Evolutionary conservation across 768 basidiomycete species (phyloP), one percentile per base, ranked within the genome.

Genomic region (Amyloporia xantha): DNA sequence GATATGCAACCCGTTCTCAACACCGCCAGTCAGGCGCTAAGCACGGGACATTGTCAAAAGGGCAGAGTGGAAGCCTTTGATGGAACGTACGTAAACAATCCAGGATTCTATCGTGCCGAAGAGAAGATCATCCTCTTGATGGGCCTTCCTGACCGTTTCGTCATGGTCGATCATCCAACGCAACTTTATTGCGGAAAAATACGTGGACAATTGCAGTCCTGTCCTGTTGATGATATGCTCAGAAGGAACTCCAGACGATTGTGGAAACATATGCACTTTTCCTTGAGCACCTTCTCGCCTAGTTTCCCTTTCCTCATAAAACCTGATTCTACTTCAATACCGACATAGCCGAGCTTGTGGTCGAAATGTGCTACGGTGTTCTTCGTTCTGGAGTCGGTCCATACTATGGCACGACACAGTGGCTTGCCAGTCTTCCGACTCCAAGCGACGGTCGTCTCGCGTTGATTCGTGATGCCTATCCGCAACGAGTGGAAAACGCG

Each of bases 91-190:
- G 66, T 92, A 97, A 58, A 83, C 79, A 40, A 99, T 77, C 95
- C 95, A 99, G 25, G 91, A 92, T 67, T 99, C 96, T 45, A 99
- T 85, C 2, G 96, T 99, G 20, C 96, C 96, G 60, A 97, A 93
- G 19, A 84, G 70, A 11, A 98, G 76, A 51, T 89, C 78, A 65
- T 91, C 91, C 30, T 77, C 68, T 33, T 86, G 81, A 61, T 93
- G 84, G 0, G 96, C 94, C 37, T 77, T 73, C 27, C 74, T 66
- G 47, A 98, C 91, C 25, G 82, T 79, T 3, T 76, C 73, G 60
- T 85, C 68, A 62, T 97, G 82, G 64, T 95, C 88, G 53, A 95
- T 81, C 87, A 99, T 91, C 95, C 95, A 99, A 39, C 88, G 81
- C 54, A 96, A 74, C 69, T 97, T 98, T 65, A 96, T 85, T 15